Evolutionary conservation across 1,284 basidiomycete genomes (phyloP).

Genomic region (Austroboletus niveus): DNA sequence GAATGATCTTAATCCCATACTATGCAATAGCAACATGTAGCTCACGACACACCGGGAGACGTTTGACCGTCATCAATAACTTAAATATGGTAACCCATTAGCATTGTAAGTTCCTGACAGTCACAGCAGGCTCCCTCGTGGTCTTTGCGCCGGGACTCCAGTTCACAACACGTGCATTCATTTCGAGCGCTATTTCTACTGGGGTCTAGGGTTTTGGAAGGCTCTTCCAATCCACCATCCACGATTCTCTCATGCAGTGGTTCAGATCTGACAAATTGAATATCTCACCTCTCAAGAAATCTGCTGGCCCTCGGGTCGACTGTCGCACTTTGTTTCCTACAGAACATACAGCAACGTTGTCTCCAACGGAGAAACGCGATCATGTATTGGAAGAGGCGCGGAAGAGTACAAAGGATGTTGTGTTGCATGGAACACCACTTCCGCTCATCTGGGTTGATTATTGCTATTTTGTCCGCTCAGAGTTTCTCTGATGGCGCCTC

Average conservation of each 20-base stretch:
- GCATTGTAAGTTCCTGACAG: background rate
- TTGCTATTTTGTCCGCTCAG: background rate
- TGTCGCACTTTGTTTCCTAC: constrained; percentile 22
- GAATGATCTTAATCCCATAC: no score
- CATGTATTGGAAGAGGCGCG: constrained; percentile 2
- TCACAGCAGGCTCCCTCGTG: background rate
- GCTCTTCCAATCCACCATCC: background rate
- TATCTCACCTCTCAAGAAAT: constrained; percentile 21
- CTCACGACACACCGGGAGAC: no score
- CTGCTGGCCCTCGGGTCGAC: constrained; percentile 15
- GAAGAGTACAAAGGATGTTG: constrained; percentile 13
- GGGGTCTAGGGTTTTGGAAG: background rate
- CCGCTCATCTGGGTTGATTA: constrained; percentile 22
- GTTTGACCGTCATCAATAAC: no score
- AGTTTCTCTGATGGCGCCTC: background rate
- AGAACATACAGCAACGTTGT: background rate
- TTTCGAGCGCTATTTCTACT: background rate
- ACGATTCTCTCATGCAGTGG: constrained; percentile 13
- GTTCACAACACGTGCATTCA: background rate
- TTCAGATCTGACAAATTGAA: constrained; percentile 12
- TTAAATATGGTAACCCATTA: background rate
- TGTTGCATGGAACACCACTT: constrained; percentile 21
- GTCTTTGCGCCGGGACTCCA: background rate
- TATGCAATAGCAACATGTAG: no score
- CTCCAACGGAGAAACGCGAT: constrained; percentile 5